Conservation (phyloP, 1,139 yeast genomes). For the Ogataea hybrid region DNA sequence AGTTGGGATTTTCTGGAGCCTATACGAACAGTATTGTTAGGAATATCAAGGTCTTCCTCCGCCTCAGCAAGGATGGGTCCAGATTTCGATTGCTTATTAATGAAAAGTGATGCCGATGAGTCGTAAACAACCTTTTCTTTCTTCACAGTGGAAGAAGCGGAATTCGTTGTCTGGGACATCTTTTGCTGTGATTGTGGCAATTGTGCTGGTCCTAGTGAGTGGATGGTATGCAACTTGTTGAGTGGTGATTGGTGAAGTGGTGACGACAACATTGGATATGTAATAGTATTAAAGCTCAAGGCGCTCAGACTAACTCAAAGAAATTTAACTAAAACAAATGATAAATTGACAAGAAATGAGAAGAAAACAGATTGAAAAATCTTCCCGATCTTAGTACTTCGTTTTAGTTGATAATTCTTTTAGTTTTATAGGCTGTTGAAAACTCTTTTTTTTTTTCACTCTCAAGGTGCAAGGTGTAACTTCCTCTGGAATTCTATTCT, state of each 20-base stretch:
- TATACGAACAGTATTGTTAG: constrained; percentile 38
- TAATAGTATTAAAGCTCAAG: not conserved
- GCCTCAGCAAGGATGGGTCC: constrained; percentile 13
- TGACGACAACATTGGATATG: constrained; percentile 20
- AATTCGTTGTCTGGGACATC: constrained; percentile 4
- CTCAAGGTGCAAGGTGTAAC: constrained; percentile 7
- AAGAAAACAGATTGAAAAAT: not conserved
- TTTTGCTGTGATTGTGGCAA: constrained; percentile 8
- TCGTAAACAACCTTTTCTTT: constrained; percentile 2
- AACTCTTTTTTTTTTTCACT: constrained; percentile 1
- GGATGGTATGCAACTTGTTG: constrained; percentile 16
- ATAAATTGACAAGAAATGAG: not conserved
- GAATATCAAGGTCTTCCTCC: constrained; percentile 17
- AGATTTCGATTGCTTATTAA: constrained; percentile 4
- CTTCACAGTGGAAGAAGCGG: not conserved
- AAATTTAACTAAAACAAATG: not conserved
- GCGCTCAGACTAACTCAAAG: not conserved
- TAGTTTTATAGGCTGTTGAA: constrained; percentile 12
- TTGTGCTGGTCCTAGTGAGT: constrained; percentile 13
- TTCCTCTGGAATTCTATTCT: constrained; percentile 3
- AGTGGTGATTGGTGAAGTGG: constrained; percentile 19
- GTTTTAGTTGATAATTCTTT: constrained; percentile 7
- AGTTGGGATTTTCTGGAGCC: constrained; percentile 89
- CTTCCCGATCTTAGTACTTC: not conserved
- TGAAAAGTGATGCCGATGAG: not conserved